These are phyloP conservation scores for Aspergillus texensis DNA, from an alignment of 2,329 filamentous ascomycete species.

Conservation along the genomic window DNA sequence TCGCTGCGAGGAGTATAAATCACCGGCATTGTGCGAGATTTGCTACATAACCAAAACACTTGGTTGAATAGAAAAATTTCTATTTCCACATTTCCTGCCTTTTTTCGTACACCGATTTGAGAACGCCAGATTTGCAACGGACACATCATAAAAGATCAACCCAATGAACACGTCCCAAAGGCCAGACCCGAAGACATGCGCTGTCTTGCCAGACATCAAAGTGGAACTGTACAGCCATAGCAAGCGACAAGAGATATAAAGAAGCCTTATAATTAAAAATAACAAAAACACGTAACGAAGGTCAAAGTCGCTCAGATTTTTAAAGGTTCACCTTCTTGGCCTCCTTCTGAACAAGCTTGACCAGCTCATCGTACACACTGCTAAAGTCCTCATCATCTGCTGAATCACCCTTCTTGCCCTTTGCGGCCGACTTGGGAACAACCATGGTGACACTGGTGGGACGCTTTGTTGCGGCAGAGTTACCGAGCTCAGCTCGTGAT, in stretches of 20 bases:
- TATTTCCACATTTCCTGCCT: slow-evolving; percentile 36
- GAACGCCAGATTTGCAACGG: slow-evolving; percentile 42
- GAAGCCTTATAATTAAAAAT: slow-evolving; percentile 30
- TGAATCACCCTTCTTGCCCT: slow-evolving; percentile 53
- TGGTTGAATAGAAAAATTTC: slow-evolving; percentile 16
- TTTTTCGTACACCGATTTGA: slow-evolving; percentile 44
- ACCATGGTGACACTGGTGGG: slow-evolving; percentile 96
- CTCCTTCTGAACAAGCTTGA: slow-evolving; percentile 63
- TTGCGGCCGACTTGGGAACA: slow-evolving; percentile 55
- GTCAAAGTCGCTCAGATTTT: slow-evolving; percentile 22
- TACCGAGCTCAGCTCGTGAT: slow-evolving; percentile 89
- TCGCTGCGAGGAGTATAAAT: neutral
- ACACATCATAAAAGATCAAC: slow-evolving; percentile 37
- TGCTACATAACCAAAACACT: neutral
- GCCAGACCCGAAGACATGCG: slow-evolving; percentile 44
- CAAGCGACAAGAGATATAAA: slow-evolving; percentile 24
- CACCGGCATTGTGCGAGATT: neutral
- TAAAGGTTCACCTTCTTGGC: slow-evolving; percentile 58
- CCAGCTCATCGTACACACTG: slow-evolving; percentile 58
- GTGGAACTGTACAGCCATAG: slow-evolving; percentile 42
- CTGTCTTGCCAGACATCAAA: slow-evolving; percentile 39
- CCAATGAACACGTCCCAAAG: slow-evolving; percentile 37
- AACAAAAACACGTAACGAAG: slow-evolving; percentile 25
- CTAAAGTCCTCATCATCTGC: slow-evolving; percentile 53
- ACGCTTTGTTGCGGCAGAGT: slow-evolving; percentile 90